Evolutionary conservation across 805 yeast species (phyloP), one percentile per base, ranked within the genome.

Genomic region (Yamadazyma phyllophila): DNA sequence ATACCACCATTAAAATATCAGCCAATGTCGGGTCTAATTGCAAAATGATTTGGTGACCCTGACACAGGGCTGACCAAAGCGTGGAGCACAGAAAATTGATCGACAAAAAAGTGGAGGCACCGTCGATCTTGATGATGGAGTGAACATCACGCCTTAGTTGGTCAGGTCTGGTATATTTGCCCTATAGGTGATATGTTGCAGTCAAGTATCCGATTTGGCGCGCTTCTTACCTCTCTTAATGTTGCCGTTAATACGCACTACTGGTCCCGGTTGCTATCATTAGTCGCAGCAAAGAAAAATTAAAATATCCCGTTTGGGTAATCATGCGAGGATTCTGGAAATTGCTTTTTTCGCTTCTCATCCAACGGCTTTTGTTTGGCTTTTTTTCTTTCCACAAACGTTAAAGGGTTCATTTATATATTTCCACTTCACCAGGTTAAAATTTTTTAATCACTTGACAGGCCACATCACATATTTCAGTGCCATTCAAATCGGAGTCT

Each of bases 321-420:
- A 8, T 26, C 31, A 29, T 29, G 17, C 12, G 40, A 37, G 32
- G 31, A 10, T 24, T n/a, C 12, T 31, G n/a, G 32, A 31, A 37
- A 17, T 37, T 37, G 26, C 40, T 37, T 37, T 37, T 37, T 37
- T 26, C 15, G 29, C 12, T 29, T 29, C 31, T 10, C 26, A 13
- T 37, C 32, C 40, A 37, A 37, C 40, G 40, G 40, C 26, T 37
- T 37, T 37, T 37, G 16, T 13, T n/a, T 37, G 26, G 27, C 26
- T 37, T 37, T 37, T 24, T 26, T 37, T 37, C 26, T 37, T 13
- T 10, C 16, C 26, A 17, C 36, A 15, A 26, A 37, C 32, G 17
- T 12, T 20, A 36, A 37, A 37, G 40, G 40, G 40, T 37, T 37
- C 40, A 14, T 37, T 13, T 37, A 37, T n/a, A 37, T 20, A 37